phyloP scores from a whole-genome alignment of 2,329 filamentous ascomycete genomes.

The Pestalotiopsis sp. region DNA sequence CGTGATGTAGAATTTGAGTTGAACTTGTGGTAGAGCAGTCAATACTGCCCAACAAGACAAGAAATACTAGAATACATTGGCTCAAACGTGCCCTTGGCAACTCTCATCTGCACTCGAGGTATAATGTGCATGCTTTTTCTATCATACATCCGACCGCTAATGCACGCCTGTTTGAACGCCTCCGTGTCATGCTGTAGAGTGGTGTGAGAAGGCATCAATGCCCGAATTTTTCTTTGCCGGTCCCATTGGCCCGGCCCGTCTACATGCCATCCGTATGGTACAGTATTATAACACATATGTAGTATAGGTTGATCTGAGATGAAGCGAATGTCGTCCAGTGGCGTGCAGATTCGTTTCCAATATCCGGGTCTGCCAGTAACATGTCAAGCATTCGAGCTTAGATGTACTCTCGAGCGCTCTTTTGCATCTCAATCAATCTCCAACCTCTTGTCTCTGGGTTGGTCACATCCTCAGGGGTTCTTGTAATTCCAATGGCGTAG shows the following conservation, averaged over 20 bases:
- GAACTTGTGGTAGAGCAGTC: neutral
- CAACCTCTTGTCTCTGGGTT: conserved; percentile 96
- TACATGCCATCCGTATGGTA: conserved; percentile 24
- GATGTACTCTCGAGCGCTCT: conserved; percentile 88
- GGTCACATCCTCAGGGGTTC: conserved; percentile 91
- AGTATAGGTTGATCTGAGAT: conserved; percentile 2
- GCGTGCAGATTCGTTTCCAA: conserved; percentile 9
- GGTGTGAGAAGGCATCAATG: conserved; percentile 24
- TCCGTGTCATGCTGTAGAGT: conserved; percentile 26
- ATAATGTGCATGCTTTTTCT: conserved; percentile 18
- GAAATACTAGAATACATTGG: conserved; percentile 1
- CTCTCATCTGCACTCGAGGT: conserved; percentile 17
- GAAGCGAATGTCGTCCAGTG: conserved; percentile 15
- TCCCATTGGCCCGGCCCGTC: conserved; percentile 11
- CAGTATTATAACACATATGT: conserved; percentile 28
- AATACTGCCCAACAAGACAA: neutral
- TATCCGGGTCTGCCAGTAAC: neutral
- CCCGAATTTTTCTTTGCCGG: neutral
- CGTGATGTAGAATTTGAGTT: neutral
- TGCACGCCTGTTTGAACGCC: conserved; percentile 23
- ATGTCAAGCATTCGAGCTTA: conserved; percentile 29
- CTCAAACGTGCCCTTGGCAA: conserved; percentile 10
- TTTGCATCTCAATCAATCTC: conserved; percentile 97
- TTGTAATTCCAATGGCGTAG: conserved; percentile 94
- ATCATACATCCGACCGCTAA: conserved; percentile 24